These are phyloP conservation scores for Diutina catenulata DNA, from an alignment of 1,139 yeast genomes.

Conservation along the genomic window DNA sequence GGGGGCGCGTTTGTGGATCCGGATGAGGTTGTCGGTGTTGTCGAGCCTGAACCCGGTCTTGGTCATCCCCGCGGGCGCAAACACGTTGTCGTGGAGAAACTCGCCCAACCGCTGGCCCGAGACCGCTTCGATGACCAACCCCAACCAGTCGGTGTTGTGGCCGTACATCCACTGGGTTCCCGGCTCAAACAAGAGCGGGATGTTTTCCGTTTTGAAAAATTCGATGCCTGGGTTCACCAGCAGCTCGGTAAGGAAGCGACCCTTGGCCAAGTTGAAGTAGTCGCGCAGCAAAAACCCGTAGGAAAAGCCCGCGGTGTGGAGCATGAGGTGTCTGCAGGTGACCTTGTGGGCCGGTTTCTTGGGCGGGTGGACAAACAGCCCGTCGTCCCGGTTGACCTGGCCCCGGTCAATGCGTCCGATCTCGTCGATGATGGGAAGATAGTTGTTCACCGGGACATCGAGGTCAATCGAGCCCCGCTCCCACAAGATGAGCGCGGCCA, in stretches of 20 bases:
- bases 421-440: constrained; percentile 29
- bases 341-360: constrained; percentile 21
- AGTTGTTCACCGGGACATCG: constrained; percentile 28
- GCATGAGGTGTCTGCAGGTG: constrained; percentile 37
- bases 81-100: constrained; percentile 26
- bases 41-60: constrained; percentile 2
- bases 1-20: constrained; percentile 6
- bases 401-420: constrained; percentile 29
- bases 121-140: constrained; percentile 31
- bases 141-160: constrained; percentile 41
- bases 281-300: constrained; percentile 31
- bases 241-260: neutral
- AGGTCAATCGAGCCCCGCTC: constrained; percentile 32
- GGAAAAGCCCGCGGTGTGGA: constrained; percentile 42
- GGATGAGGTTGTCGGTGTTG: constrained; percentile 7
- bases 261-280: constrained; percentile 9
- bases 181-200: constrained; percentile 40
- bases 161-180: constrained; percentile 44
- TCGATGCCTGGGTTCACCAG: neutral
- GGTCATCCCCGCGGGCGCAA: constrained; percentile 33
- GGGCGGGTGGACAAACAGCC: constrained; percentile 13
- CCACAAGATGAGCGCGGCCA: constrained; percentile 33
- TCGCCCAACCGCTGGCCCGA: constrained; percentile 32
- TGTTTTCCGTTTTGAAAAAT: constrained; percentile 2
- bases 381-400: constrained; percentile 18